Conservation (phyloP, 495 filamentous ascomycete genomes). For the Aspergillus asperescens region DNA sequence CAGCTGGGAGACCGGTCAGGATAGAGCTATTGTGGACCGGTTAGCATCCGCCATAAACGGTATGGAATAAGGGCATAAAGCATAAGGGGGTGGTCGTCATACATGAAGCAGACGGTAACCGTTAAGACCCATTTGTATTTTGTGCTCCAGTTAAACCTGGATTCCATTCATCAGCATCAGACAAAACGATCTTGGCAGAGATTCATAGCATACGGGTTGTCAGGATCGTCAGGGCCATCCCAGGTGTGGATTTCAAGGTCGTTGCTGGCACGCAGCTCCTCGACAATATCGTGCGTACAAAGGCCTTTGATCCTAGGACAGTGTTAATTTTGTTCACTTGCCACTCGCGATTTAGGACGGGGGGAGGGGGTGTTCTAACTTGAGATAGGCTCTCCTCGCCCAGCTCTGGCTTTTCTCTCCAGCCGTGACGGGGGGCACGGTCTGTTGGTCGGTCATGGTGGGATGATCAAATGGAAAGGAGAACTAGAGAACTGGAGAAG, state of each 20-base stretch:
- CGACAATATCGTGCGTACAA: conserved; percentile 16
- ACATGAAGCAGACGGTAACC: conserved; percentile 41
- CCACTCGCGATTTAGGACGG: background rate
- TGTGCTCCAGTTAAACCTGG: conserved; percentile 19
- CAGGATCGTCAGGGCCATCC: conserved; percentile 30
- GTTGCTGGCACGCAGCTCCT: conserved; percentile 9
- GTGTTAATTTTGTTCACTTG: background rate
- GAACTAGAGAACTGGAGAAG: too few relatives aligned
- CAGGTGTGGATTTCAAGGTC: conserved; percentile 33
- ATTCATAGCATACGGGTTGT: conserved; percentile 24
- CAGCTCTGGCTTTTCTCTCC: background rate
- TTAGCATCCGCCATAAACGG: background rate
- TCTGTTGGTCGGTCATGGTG: background rate
- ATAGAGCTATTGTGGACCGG: conserved; percentile 26
- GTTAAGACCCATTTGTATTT: conserved; percentile 38
- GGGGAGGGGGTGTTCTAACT: background rate
- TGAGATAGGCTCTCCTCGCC: background rate
- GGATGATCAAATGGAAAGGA: too few relatives aligned
- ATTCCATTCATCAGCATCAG: background rate
- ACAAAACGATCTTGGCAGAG: background rate
- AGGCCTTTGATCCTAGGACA: background rate
- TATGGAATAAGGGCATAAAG: background rate
- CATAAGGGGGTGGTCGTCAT: background rate
- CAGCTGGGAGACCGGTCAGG: conserved; percentile 39
- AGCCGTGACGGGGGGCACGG: background rate